phyloP scores from a whole-genome alignment of 495 filamentous ascomycete species.

The Aspergillus sparsus region DNA sequence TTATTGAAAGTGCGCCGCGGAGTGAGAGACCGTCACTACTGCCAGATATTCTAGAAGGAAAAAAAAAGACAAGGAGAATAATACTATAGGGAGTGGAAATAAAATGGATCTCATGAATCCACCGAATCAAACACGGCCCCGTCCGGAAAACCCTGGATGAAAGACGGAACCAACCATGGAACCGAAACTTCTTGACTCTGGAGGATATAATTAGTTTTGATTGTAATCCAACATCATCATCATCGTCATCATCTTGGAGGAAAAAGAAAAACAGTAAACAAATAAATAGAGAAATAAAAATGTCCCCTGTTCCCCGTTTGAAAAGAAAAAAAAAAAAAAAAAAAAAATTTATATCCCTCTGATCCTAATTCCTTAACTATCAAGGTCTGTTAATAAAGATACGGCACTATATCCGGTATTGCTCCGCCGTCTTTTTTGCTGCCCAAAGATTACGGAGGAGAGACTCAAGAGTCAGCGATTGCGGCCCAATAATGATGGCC shows the following conservation, averaged over 20 bases:
- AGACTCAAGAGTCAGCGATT: slow-evolving; percentile 15
- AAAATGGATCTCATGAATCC: neutral
- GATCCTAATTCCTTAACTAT: too few species aligned
- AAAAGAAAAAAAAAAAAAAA: too few species aligned
- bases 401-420: slow-evolving; percentile 10
- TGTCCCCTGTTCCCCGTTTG: too few species aligned
- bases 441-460: slow-evolving; percentile 26
- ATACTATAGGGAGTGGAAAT: slow-evolving; percentile 15
- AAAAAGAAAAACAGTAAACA: too few species aligned
- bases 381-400: slow-evolving; percentile 9
- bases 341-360: too few species aligned
- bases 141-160: slow-evolving; percentile 17
- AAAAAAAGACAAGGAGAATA: neutral
- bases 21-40: too few species aligned
- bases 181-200: neutral
- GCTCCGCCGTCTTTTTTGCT: slow-evolving; percentile 16
- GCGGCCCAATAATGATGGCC: slow-evolving; percentile 27
- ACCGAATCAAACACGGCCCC: slow-evolving; percentile 9
- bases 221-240: slow-evolving; percentile 6
- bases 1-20: too few species aligned
- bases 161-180: slow-evolving; percentile 14
- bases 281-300: too few species aligned
- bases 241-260: slow-evolving; percentile 1
- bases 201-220: slow-evolving; percentile 7
- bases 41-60: too few species aligned